phyloP scores from a whole-genome alignment of 768 basidiomycete species.

The Leccinum fibrillosum region DNA sequence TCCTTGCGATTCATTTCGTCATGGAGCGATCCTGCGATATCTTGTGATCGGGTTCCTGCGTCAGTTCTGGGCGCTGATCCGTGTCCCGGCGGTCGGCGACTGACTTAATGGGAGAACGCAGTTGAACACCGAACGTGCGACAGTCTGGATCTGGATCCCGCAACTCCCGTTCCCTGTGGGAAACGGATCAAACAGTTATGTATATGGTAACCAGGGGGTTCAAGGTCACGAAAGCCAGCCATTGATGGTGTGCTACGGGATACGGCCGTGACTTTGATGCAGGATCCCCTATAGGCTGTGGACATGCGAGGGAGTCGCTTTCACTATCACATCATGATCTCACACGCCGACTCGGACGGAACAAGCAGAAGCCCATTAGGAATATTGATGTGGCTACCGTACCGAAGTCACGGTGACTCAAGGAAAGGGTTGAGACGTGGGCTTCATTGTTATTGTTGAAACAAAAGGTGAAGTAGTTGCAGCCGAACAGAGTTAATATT shows the following conservation, averaged over 20 bases:
- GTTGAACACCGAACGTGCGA: not conserved
- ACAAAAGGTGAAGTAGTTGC: too few relatives aligned
- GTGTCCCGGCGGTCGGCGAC: constrained; percentile 1
- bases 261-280: not conserved
- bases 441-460: too few relatives aligned
- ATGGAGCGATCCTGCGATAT: not conserved
- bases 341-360: too few relatives aligned
- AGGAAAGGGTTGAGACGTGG: too few relatives aligned
- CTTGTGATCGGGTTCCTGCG: not conserved
- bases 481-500: too few relatives aligned
- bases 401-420: too few relatives aligned
- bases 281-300: not conserved
- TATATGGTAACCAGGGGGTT: not conserved
- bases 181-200: not conserved
- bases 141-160: not conserved
- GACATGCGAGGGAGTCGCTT: too few relatives aligned
- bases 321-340: too few relatives aligned
- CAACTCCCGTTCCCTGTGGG: not conserved
- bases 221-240: not conserved
- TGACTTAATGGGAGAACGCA: not conserved
- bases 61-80: not conserved
- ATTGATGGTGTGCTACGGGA: not conserved
- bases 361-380: too few relatives aligned
- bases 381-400: too few relatives aligned
- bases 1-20: not conserved